A percentile compares a stretch with the other conserved stretches of the same genome.
Evolutionary conservation across 306 rosid genomes (phyloP).

Genomic region (apple (Malus domestica)): ASM211411v1 NC_041800.1:17052501-17053000

Average conservation of each 20-base stretch:
- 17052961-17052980: conserved; percentile 50
- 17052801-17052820: background rate
- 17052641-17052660: background rate
- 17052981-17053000: conserved; percentile 40
- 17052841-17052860: conserved; percentile 26
- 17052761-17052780: background rate
- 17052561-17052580: background rate
- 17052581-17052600: background rate
- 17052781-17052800: background rate
- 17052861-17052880: conserved; percentile 26
- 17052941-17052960: background rate
- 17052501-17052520: background rate
- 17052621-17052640: background rate
- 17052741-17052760: background rate
- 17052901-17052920: background rate
- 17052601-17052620: background rate
- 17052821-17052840: background rate
- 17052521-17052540: background rate
- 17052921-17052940: background rate
- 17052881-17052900: conserved; percentile 22
- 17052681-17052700: background rate
- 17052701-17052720: no score
- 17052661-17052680: no score
- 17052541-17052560: background rate
- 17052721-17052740: background rate